Evolutionary conservation across 2,329 filamentous ascomycete species (phyloP).

Genomic region (Venturia pyrina): DNA sequence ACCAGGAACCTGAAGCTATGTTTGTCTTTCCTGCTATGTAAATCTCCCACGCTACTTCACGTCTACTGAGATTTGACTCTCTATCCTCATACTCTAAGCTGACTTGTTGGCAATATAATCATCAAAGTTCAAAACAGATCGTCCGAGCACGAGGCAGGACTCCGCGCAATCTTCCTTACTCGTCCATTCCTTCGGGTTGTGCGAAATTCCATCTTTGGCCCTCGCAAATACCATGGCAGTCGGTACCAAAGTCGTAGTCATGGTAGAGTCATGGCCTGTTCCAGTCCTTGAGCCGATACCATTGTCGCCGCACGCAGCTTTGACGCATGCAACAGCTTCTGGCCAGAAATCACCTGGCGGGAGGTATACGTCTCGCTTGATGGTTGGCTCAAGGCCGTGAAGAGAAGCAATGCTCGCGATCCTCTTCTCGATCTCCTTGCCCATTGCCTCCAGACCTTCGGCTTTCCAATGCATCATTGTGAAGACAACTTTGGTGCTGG

Average conservation of each 20-base stretch:
- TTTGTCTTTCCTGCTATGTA: too few relatives aligned
- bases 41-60: too few relatives aligned
- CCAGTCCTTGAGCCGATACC: slow-evolving; percentile 17
- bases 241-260: slow-evolving; percentile 47
- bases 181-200: slow-evolving; percentile 54
- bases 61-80: neutral
- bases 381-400: slow-evolving; percentile 17
- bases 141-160: slow-evolving; percentile 18
- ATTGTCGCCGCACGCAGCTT: slow-evolving; percentile 18
- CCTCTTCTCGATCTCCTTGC: slow-evolving; percentile 15
- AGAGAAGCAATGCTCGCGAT: slow-evolving; percentile 15
- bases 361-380: slow-evolving; percentile 17
- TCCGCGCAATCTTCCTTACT: slow-evolving; percentile 47
- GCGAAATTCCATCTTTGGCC: slow-evolving; percentile 51
- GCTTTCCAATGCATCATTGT: slow-evolving; percentile 21
- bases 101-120: slow-evolving; percentile 17
- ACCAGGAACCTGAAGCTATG: too few relatives aligned
- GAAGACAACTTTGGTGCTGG: slow-evolving; percentile 15
- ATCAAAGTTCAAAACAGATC: slow-evolving; percentile 21
- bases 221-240: slow-evolving; percentile 60
- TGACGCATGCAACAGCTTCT: slow-evolving; percentile 18
- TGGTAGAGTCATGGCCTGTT: slow-evolving; percentile 43
- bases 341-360: slow-evolving; percentile 18
- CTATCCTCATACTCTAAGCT: neutral
- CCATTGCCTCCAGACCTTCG: slow-evolving; percentile 18